Evolutionary conservation across 495 filamentous ascomycete genomes (phyloP), one percentile per base, ranked within the genome.

Genomic region (Talaromyces nanjingensis): DNA sequence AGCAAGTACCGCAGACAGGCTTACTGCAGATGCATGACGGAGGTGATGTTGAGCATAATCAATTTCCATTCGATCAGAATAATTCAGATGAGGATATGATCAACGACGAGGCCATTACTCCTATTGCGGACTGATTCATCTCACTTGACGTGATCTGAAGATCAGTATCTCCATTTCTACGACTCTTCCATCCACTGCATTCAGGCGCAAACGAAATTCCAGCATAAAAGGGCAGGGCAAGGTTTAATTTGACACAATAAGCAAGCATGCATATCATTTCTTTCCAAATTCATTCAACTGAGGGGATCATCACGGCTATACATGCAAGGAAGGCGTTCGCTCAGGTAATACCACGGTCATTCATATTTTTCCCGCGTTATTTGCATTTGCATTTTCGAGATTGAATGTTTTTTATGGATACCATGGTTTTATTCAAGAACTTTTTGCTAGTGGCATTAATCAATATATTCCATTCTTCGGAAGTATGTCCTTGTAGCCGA

Each of bases 61-160:
- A 33, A 25, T 34, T 52, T 11, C 14, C 60, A 27, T 62, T 62
- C 27, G 42, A 64, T 20, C 63, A 60, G 12, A 52, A 59, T 33
- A 64, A 64, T 59, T 64, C 63, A 12, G 63, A 64, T 25, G 57
- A 53, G 4, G 63, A 64, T n/a, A 39, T 52, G n/a, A 42, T 59
- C 6, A 33, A 57, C 18, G 63, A 64, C 9, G 63, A 64, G 7
- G 20, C 25, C 25, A 31, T 59, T 11, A 64, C 63, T 6, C 63
- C 63, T 16, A 64, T 64, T 53, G 63, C 63, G 1, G 63, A 64
- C 31, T 64, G 39, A 34, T 33, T 20, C 1, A 24, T 18, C 29
- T 22, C 16, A 20, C 56, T 14, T 9, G 1, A 14, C 6, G n/a
- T 18, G 3, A 29, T 31, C 53, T 1, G 45, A 20, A 12, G 6